Conservation (phyloP, 805 yeast species). For the Ascoidea tarda region DNA sequence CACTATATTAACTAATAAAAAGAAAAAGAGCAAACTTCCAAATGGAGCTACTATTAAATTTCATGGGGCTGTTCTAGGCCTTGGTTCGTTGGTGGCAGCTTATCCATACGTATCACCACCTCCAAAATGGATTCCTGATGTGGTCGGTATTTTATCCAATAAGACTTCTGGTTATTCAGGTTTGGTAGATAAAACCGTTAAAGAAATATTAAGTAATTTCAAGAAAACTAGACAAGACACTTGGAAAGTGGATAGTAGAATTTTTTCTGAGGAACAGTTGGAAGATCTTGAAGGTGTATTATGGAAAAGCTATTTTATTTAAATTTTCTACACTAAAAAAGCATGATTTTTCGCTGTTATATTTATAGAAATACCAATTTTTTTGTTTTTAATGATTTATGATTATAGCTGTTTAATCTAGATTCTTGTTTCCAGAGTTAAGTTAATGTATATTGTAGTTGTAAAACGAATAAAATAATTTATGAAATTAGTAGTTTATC, state of each 20-base stretch:
- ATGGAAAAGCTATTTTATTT: slow-evolving; percentile 86
- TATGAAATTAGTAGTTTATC: no score
- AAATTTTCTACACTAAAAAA: slow-evolving; percentile 3
- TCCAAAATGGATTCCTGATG: slow-evolving; percentile 76
- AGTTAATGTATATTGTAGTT: no score
- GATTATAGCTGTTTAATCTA: neutral
- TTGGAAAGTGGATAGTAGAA: slow-evolving; percentile 80
- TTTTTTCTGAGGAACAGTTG: slow-evolving; percentile 63
- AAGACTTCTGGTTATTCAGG: slow-evolving; percentile 67
- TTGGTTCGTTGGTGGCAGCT: slow-evolving; percentile 80
- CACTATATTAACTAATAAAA: slow-evolving; percentile 22
- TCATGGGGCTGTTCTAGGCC: slow-evolving; percentile 81
- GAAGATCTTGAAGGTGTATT: slow-evolving; percentile 90
- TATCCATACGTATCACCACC: slow-evolving; percentile 88
- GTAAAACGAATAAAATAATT: no score
- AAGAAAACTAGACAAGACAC: slow-evolving; percentile 90
- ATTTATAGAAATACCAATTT: neutral
- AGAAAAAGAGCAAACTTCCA: slow-evolving; percentile 17
- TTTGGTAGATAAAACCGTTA: slow-evolving; percentile 69
- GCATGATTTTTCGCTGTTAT: neutral
- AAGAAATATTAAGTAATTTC: slow-evolving; percentile 66
- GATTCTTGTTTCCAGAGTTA: no score
- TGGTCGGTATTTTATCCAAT: slow-evolving; percentile 54
- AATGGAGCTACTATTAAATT: slow-evolving; percentile 30
- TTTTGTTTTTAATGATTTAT: neutral